phyloP scores from a whole-genome alignment of 495 filamentous ascomycete genomes.

The Delitschia confertaspora region DNA sequence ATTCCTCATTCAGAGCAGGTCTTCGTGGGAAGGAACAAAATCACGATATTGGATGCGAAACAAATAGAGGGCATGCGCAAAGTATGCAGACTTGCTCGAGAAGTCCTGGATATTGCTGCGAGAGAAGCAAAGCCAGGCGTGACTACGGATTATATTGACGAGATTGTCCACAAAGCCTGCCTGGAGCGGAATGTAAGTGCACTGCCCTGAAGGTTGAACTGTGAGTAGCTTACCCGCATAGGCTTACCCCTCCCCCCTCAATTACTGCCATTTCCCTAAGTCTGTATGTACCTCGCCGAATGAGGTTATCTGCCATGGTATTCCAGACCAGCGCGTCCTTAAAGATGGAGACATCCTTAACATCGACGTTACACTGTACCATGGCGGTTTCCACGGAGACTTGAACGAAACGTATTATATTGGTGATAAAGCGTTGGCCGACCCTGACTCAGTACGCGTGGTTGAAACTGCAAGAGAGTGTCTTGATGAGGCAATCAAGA shows the following conservation, averaged over 20 bases:
- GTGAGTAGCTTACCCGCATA: conserved; percentile 31
- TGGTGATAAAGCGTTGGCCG: conserved; percentile 31
- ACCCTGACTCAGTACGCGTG: conserved; percentile 36
- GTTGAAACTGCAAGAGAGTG: conserved; percentile 36
- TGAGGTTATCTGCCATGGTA: conserved; percentile 67
- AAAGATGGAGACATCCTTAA: conserved; percentile 40
- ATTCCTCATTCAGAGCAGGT: conserved; percentile 71
- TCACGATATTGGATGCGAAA: conserved; percentile 69
- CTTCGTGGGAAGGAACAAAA: conserved; percentile 62
- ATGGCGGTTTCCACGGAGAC: conserved; percentile 39
- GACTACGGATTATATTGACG: conserved; percentile 94
- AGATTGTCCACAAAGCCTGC: conserved; percentile 91
- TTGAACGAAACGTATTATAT: conserved; percentile 42
- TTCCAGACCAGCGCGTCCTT: conserved; percentile 36
- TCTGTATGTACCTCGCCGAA: conserved; percentile 94
- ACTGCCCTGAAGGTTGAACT: not conserved
- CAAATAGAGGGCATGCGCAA: conserved; percentile 85
- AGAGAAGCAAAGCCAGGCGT: conserved; percentile 73
- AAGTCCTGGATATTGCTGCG: conserved; percentile 89
- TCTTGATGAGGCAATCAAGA: conserved; percentile 36
- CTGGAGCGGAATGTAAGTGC: conserved; percentile 74
- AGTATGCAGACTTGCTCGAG: conserved; percentile 78
- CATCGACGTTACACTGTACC: conserved; percentile 39
- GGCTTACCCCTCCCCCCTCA: conserved; percentile 94
- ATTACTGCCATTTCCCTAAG: conserved; percentile 96